Conservation (phyloP, 139 green algal species). For the Pycnococcus provasolii region DNA sequence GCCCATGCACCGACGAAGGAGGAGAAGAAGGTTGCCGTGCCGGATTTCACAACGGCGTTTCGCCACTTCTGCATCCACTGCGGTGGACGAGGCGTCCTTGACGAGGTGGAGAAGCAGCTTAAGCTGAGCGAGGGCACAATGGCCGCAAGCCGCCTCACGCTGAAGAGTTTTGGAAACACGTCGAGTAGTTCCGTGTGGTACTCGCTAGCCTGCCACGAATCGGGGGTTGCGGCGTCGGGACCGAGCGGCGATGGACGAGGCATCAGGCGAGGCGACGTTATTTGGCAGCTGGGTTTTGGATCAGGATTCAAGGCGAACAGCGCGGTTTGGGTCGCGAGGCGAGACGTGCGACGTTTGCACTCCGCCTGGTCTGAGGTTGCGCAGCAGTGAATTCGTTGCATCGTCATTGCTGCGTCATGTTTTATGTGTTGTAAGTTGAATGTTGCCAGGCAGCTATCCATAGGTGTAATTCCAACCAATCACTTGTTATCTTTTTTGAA, state of each 20-base stretch:
- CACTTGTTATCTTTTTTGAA: no score
- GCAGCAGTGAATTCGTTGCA: no score
- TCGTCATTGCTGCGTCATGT: no score
- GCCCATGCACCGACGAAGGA: neutral
- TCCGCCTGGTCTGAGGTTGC: no score
- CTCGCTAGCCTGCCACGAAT: conserved; percentile 54
- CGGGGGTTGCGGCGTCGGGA: neutral
- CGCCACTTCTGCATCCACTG: conserved; percentile 26
- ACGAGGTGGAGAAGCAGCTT: conserved; percentile 21
- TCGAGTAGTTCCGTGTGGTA: conserved; percentile 43
- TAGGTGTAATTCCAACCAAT: no score
- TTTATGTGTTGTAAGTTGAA: no score
- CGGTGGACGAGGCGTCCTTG: conserved; percentile 20
- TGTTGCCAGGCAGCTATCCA: no score
- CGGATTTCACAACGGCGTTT: conserved; percentile 25
- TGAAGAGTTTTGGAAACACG: conserved; percentile 21
- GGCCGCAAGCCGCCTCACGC: conserved; percentile 2
- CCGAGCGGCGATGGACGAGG: no score
- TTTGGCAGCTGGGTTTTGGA: conserved; percentile 89
- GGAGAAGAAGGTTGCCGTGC: conserved; percentile 16
- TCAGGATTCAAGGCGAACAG: conserved; percentile 95
- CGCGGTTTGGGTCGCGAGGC: conserved; percentile 69
- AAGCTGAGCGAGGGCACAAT: neutral
- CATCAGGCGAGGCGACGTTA: conserved; percentile 23
- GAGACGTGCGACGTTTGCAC: conserved; percentile 16